Base-by-base conservation (phyloP, 2,329 filamentous ascomycete genomes). In the Ophiocordyceps robertsii region DNA sequence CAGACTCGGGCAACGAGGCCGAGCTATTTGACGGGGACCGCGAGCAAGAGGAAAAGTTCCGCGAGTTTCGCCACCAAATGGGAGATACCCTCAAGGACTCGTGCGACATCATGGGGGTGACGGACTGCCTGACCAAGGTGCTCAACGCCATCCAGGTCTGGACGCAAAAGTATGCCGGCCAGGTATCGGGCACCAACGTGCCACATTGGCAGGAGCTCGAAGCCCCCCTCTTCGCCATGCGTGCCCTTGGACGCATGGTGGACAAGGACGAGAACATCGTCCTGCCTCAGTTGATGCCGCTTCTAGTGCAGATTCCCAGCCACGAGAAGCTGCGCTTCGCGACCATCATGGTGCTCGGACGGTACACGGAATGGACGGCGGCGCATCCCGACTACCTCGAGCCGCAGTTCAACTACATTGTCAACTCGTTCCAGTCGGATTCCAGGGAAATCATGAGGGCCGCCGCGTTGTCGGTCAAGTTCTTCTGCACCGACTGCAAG, bases 281-380 rank as follows among this genome's bases (percentile, higher is more conserved):
- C 53, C 71, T 98, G 35, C 85, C 88, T 3, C 85, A 90, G 56
- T 79, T 98, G 14, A 95, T 98, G 66, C 89, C 89, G 16, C 71
- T 98, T 44, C 79, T 98, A 48, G 87, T 95, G 11, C 85, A 93
- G 57, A 94, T 98, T 46, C 92, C 92, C 0, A 82, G 85, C 55
- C 92, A 98, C 55, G 87, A 96, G 63, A 98, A 96, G 67, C 75
- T 98, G n/a, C 86, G 89, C 8, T 98, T 98, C 63, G 90, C 94
- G 48, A 90, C 90, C 6, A 95, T 96, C 55, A 95, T 98, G 88
- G 89, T 93, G 3, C 75, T 98, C 19, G 92, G 88, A 32, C 77
- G 92, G 47, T 98, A 98, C 58, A 98, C 93, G 0, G 90, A 96
- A 61, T 98, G 92, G 92, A 98, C 93, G 0, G 80, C 92, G 6